Evolutionary conservation across 129 eudicot genomes (phyloP).

Genomic region (Flaveria trinervia): DNA sequence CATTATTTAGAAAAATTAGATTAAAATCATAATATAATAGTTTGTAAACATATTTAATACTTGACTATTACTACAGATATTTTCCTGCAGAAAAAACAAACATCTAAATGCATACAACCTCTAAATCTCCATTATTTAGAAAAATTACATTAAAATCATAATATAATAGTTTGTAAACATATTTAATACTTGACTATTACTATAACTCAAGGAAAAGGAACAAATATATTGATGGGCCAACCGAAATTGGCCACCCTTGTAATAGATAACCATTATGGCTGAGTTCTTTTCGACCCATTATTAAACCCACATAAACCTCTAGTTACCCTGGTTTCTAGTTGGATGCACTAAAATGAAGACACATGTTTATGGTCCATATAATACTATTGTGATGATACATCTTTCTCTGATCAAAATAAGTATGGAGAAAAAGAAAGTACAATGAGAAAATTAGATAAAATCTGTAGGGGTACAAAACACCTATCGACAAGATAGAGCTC

Average conservation of each 20-base stretch:
- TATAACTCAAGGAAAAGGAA: background rate
- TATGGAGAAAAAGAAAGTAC: background rate
- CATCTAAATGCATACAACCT: background rate
- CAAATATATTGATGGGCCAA: background rate
- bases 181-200: background rate
- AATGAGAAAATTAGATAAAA: background rate
- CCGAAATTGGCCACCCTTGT: background rate
- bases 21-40: background rate
- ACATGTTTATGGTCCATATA: background rate
- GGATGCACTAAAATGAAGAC: conserved; percentile 2
- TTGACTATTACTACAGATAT: too few species aligned
- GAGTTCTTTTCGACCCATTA: background rate
- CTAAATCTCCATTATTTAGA: background rate
- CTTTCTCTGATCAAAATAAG: conserved; percentile 9
- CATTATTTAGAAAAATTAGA: background rate
- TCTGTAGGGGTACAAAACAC: background rate
- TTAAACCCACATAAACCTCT: background rate
- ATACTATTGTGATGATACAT: conserved; percentile 4
- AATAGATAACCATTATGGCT: background rate
- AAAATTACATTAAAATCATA: background rate
- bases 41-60: background rate
- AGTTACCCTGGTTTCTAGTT: background rate
- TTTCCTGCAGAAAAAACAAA: too few species aligned
- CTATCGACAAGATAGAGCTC: conserved; percentile 14
- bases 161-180: background rate